Base-by-base conservation (phyloP, 345 rosid genomes). In the Clarkia xantiana region DNA sequence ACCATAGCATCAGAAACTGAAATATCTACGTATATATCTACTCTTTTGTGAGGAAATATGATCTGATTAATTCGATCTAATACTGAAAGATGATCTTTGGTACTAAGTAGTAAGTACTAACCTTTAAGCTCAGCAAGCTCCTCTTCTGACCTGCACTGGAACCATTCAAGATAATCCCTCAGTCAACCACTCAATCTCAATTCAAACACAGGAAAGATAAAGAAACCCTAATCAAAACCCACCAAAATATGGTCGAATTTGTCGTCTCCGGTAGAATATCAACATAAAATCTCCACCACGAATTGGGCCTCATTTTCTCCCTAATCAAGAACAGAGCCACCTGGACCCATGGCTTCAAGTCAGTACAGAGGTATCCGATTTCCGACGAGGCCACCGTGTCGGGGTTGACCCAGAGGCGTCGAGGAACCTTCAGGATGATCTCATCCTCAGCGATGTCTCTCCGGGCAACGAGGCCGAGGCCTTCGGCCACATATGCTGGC, bases 61-160 rank as follows among this genome's bases (percentile, higher is more conserved):
- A 22, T 22, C 5, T 5, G n/a, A 22, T 22, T 22, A 2, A 22
- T 22, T 22, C 25, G 5, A 22, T 10, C 9, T 4, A 10, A 29
- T 5, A 29, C 1, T 29, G 36, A 29, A 29, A 7, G 7, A 29
- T 29, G 36, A 29, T 29, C 8, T 1, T 29, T 29, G 4, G n/a
- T n/a, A n/a, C n/a, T 29, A 1, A 1, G 36, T 29, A 16, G 9
- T 18, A 29, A 17, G 39, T 44, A 22, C 45, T 38, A 40, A 55
- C 66, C 66, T 62, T 62, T 44, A 6, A 62, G 36, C 60, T 62
- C 66, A 14, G 59, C 20, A 44, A 62, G 60, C 60, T 62, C 66
- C 52, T 62, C 56, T 51, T 62, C 60, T 22, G 60, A 62, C 66
- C 66, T 62, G 66, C 60, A 19, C 56, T 55, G 60, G 52, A 62